Conservation (phyloP, 345 rosid species). For the Sapria himalayana region DNA sequence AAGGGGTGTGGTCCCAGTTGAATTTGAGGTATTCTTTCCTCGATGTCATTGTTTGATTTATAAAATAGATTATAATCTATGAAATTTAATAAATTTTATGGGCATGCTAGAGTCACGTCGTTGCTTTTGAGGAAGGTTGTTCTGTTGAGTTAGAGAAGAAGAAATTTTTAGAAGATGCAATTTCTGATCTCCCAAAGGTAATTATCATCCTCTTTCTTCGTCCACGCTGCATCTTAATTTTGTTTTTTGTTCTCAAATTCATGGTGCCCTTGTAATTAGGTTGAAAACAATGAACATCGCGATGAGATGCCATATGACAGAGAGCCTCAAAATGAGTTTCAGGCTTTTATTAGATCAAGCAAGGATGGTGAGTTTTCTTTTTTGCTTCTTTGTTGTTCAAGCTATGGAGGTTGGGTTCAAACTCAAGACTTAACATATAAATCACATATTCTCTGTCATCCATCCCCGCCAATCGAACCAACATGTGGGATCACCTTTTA, state of each 20-base stretch:
- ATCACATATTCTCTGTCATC: too few relatives aligned
- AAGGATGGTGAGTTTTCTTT: slow-evolving; percentile 14
- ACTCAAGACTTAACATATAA: too few relatives aligned
- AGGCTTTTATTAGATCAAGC: slow-evolving; percentile 17
- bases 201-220: slow-evolving; percentile 5
- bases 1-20: slow-evolving; percentile 32
- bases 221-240: background rate
- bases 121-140: slow-evolving; percentile 25
- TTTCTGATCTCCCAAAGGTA: slow-evolving; percentile 40
- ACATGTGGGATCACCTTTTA: too few relatives aligned
- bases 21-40: slow-evolving; percentile 32
- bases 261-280: slow-evolving; percentile 11
- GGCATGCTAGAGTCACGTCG: slow-evolving; percentile 22
- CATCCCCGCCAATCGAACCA: too few relatives aligned
- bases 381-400: background rate
- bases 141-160: slow-evolving; percentile 13
- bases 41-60: background rate
- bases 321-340: slow-evolving; percentile 28
- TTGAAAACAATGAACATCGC: slow-evolving; percentile 17
- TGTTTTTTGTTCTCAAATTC: background rate
- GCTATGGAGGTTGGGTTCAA: too few relatives aligned
- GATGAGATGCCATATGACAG: slow-evolving; percentile 28
- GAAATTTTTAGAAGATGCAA: slow-evolving; percentile 29
- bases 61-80: background rate
- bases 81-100: background rate